Base-by-base conservation (phyloP, 192 early-diverging fungal species). In the Pilaira anomala region DNA sequence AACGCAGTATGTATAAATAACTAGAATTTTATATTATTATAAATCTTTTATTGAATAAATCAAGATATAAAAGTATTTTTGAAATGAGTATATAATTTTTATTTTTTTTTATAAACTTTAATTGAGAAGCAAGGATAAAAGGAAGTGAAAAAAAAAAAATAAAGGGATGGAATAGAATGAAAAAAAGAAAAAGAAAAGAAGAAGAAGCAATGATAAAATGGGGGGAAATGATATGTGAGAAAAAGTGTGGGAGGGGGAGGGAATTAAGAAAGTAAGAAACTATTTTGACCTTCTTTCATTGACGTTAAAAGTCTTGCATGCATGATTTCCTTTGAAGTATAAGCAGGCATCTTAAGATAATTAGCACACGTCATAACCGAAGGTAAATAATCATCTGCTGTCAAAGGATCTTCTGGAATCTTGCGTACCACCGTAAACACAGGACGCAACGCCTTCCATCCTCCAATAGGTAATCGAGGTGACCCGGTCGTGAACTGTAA, bases 321-420 rank as follows among this genome's bases (percentile, higher is more conserved):
- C 76, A 93, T 80, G 0, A 90, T 76, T 13, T 80, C 81, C 45
- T 82, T 77, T 19, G 67, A 68, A 12, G 85, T 78, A 69, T 96
- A 98, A 21, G 85, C 87, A 18, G 95, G 95, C 65, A 98, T 79
- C 73, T 98, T 98, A 50, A 98, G 80, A 63, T 93, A 93, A 66
- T 98, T 95, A 49, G 85, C 92, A 69, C 95, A 98, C 3, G 95
- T 98, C 95, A 98, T 98, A 24, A 98, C 95, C 22, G 85, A 89
- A 19, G 95, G 95, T 68, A 98, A 68, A 57, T 88, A 93, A 42
- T 88, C 86, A 67, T 97, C 92, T 0, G 88, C 73, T 6, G 57
- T 74, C 24, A 84, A 63, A 24, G 87, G 83, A n/a, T 78, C 71
- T 50, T 81, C 88, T 41, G 77, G 80, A 7, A 76, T 80, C 71